Conservation (phyloP, 1,139 yeast genomes). For the Magnusiomyces clavatus region DNA sequence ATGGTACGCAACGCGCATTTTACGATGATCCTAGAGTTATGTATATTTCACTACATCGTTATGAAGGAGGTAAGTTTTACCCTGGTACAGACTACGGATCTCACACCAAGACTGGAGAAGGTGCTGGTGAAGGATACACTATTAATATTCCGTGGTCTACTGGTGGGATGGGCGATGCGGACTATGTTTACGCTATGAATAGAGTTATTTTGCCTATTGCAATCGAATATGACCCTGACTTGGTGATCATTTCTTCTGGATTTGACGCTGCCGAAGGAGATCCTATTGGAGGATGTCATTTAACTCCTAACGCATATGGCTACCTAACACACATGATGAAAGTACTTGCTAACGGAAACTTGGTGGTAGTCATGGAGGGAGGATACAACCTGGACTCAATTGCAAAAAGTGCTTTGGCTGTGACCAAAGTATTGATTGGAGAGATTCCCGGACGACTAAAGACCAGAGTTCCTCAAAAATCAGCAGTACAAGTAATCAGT, state of each 20-base stretch:
- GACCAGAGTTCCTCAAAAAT: slow-evolving; percentile 56
- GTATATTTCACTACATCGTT: slow-evolving; percentile 79
- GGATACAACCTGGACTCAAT: slow-evolving; percentile 92
- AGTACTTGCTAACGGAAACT: slow-evolving; percentile 76
- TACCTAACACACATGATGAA: slow-evolving; percentile 92
- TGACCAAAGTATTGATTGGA: slow-evolving; percentile 83
- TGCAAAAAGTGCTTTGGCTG: slow-evolving; percentile 84
- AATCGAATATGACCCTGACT: slow-evolving; percentile 83
- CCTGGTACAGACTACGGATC: slow-evolving; percentile 88
- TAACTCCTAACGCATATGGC: slow-evolving; percentile 92
- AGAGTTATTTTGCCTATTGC: slow-evolving; percentile 86
- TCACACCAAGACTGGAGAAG: slow-evolving; percentile 73
- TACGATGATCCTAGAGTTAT: slow-evolving; percentile 83
- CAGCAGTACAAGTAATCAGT: slow-evolving; percentile 74
- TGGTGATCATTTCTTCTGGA: slow-evolving; percentile 88
- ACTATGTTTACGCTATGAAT: slow-evolving; percentile 86
- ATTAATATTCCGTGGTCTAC: slow-evolving; percentile 91
- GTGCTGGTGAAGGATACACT: slow-evolving; percentile 75
- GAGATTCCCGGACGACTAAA: slow-evolving; percentile 83
- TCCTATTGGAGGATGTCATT: slow-evolving; percentile 95
- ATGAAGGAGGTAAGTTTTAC: slow-evolving; percentile 85
- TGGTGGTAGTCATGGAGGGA: slow-evolving; percentile 90
- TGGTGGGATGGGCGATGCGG: slow-evolving; percentile 95
- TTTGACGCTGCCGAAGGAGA: slow-evolving; percentile 99
- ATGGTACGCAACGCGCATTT: slow-evolving; percentile 94